A percentile compares a stretch with the other conserved stretches of the same genome.
Conservation (phyloP, 2,329 filamentous ascomycete species). For the Dactylellina drechsleri region DNA sequence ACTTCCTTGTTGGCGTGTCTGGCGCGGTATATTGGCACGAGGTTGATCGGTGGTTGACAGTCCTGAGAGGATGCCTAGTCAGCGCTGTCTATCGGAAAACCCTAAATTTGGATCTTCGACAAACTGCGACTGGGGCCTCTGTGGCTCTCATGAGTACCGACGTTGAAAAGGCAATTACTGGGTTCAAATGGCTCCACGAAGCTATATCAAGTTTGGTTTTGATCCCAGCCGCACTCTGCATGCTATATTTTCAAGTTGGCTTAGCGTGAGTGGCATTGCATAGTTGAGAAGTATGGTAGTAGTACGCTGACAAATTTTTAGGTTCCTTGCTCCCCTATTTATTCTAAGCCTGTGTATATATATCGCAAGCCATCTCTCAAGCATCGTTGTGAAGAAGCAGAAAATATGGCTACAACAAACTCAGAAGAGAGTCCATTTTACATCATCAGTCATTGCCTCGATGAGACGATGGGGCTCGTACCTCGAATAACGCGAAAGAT, state of each 20-base stretch:
- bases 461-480: conserved; percentile 52
- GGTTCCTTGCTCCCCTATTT: conserved; percentile 33
- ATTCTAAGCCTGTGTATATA: conserved; percentile 25
- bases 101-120: conserved; percentile 59
- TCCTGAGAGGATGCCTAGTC: conserved; percentile 61
- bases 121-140: conserved; percentile 62
- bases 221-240: conserved; percentile 60
- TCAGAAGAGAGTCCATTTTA: conserved; percentile 50
- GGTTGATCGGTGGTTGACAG: conserved; percentile 58
- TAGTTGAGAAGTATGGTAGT: neutral
- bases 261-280: conserved; percentile 57
- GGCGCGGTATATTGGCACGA: conserved; percentile 58
- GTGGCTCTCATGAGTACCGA: conserved; percentile 67
- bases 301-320: neutral
- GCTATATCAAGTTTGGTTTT: conserved; percentile 62
- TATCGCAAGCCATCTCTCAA: conserved; percentile 30
- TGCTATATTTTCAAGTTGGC: conserved; percentile 61
- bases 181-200: conserved; percentile 62
- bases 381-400: conserved; percentile 31
- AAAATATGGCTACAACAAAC: conserved; percentile 48
- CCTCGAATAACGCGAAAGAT: conserved; percentile 30
- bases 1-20: conserved; percentile 51
- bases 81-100: conserved; percentile 61
- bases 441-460: conserved; percentile 48
- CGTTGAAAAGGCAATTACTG: conserved; percentile 63